These are phyloP conservation scores for Limonium bicolor DNA, from an alignment of 148 eudicot species.

Conservation along the genomic window DNA sequence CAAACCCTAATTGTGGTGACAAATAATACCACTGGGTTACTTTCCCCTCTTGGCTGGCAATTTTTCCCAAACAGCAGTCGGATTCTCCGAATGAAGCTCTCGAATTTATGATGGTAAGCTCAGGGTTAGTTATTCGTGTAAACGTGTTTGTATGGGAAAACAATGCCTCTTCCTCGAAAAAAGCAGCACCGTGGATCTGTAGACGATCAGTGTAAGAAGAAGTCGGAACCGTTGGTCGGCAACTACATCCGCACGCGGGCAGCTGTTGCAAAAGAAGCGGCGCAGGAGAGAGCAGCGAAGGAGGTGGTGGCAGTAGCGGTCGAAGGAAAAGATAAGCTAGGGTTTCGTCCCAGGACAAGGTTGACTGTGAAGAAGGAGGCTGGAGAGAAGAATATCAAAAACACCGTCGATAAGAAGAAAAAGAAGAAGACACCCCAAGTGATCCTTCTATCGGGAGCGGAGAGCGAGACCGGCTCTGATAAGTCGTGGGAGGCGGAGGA, in stretches of 20 bases:
- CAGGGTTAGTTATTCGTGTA: neutral
- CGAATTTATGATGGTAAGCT: conserved; percentile 4
- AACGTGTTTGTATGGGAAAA: conserved; percentile 6
- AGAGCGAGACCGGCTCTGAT: neutral
- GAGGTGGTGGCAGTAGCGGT: neutral
- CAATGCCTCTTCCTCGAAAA: conserved; percentile 7
- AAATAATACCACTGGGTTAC: too few relatives aligned
- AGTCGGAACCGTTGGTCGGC: conserved; percentile 5
- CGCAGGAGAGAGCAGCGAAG: neutral
- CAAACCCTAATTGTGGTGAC: too few relatives aligned
- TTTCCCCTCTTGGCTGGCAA: too few relatives aligned
- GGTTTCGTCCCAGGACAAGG: conserved; percentile 8
- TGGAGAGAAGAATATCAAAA: conserved; percentile 4
- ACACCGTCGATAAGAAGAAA: conserved; percentile 1
- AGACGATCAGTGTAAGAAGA: neutral
- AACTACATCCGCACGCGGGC: conserved; percentile 9
- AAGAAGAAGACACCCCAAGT: conserved; percentile 8
- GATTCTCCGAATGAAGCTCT: too few relatives aligned
- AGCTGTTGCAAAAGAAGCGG: conserved; percentile 8
- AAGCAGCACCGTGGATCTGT: neutral
- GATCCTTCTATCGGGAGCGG: conserved; percentile 7
- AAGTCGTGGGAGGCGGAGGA: conserved; percentile 3
- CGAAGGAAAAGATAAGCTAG: neutral
- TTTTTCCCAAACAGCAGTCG: too few relatives aligned
- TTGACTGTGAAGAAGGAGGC: conserved; percentile 6